Conservation (phyloP, 1,284 basidiomycete species). For the Butyriboletus pseudospeciosus region DNA sequence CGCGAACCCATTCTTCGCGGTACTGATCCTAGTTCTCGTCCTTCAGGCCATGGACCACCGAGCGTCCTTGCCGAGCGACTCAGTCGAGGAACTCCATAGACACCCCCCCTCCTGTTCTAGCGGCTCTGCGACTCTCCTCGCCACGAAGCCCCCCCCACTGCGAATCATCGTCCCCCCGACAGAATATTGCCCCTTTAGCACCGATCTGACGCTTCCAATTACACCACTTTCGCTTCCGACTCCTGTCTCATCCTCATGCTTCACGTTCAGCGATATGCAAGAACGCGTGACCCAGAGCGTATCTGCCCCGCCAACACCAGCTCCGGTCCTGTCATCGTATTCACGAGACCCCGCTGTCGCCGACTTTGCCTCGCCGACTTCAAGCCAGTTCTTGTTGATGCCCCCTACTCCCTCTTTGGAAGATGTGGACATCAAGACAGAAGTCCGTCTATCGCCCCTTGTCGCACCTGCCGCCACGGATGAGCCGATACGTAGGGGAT, state of each 20-base stretch:
- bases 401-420: conserved; percentile 22
- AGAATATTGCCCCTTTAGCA: conserved; percentile 34
- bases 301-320: conserved; percentile 8
- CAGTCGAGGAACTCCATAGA: conserved; percentile 12
- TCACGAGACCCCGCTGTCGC: conserved; percentile 4
- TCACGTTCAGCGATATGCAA: conserved; percentile 20
- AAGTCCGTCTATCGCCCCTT: conserved; percentile 12
- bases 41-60: conserved; percentile 16
- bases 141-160: conserved; percentile 18
- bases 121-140: conserved; percentile 10
- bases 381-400: conserved; percentile 31
- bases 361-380: conserved; percentile 30
- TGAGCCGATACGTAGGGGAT: conserved; percentile 6
- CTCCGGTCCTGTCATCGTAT: conserved; percentile 5
- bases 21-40: background rate
- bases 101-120: background rate
- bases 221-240: conserved; percentile 29
- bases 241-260: conserved; percentile 28
- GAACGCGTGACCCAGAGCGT: conserved; percentile 7
- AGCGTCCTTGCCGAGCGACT: conserved; percentile 6
- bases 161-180: conserved; percentile 34
- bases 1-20: background rate
- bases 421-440: conserved; percentile 2
- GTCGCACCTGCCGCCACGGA: conserved; percentile 3
- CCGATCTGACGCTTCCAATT: conserved; percentile 30